Base-by-base conservation (phyloP, 2,329 filamentous ascomycete species). In the Aaosphaeria arxii region DNA sequence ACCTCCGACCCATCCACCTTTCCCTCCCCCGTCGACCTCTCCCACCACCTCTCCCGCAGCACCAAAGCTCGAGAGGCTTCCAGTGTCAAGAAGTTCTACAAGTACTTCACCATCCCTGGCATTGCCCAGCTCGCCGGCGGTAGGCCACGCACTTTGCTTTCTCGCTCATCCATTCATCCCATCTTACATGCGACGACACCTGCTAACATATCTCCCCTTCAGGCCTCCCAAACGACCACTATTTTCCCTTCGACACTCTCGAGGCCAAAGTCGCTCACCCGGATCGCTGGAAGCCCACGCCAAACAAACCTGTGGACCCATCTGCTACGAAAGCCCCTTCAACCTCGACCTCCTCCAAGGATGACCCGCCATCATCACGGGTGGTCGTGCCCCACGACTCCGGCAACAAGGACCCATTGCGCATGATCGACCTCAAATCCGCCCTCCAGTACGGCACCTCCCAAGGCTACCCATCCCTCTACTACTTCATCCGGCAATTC, bases 221-320 rank as follows among this genome's bases (percentile, higher is more conserved):
- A 91, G 89, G 89, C 51, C 81, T 95, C 24, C 91, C 91, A 11
- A 86, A 94, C 69, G 77, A 86, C 36, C 80, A 81, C 49, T 89
- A 89, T 73, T 96, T 96, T 64, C 91, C 91, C 6, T 96, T 88
- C 71, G 91, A 96, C 61, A 94, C 90, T 1, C 83, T 96, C 53
- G 89, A 95, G 71, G 89, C 91, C 38, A 84, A 87, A 55, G 83
- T 87, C 52, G 89, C 89, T 31, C 81, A 82, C 52, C 85, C 89
- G 6, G 77, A 87, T 54, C 82, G 91, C 69, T 94, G 88, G 78
- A 78, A 81, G 32, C 87, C 87, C 1, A 85, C 85, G 7, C 81
- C 84, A 35, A 88, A 87, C 65, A 74, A 77, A 42, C 82, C 83
- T 30, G 62, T 77, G 45, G 74, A 79, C 55, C 73, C 75, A 41